Base-by-base conservation (phyloP, 352 stramenopile genomes). In the Phytophthora fragariaefolia region DNA sequence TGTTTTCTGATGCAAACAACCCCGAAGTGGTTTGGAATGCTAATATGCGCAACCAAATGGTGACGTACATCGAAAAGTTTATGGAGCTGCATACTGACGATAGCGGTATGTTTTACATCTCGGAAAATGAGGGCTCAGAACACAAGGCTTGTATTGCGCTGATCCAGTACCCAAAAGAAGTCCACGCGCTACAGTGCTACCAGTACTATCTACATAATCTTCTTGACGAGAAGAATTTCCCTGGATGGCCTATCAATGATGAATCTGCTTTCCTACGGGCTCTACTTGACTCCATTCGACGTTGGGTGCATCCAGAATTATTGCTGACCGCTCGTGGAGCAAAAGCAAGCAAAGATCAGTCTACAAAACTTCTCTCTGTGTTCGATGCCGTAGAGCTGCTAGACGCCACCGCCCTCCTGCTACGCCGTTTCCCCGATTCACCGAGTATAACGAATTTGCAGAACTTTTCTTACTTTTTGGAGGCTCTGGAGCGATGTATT, bases 201-300 rank as follows among this genome's bases (percentile, higher is more conserved):
- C 86, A 95, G 64, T 96, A 96, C 63, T 96, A 96, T 22, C 58
- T 96, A 20, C 83, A 94, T 69, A 96, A 96, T 54, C 64, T 96
- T 22, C 60, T 96, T 22, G 86, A 96, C 50, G 88, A 95, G 50
- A 85, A 92, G 52, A 78, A 84, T 36, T 96, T 93, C 59, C 88
- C 88, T n/a, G 85, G 85, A n/a, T 96, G 88, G 88, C 83, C 86
- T 46, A 95, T 96, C 40, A 95, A 95, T 62, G 84, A 95, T 46
- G 86, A 92, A 48, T 40, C 79, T 42, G 82, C 88, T 20, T 96
- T 96, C 51, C 60, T 96, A 36, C 70, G 78, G 2, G 74, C 88
- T 9, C 57, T 96, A 7, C 74, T 93, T 69, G 88, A 96, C 56
- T 87, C 85, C 4, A 82, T 96, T 58, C 77, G 86, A 17, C 83